Percentiles rank a stretch among this genome's conserved stretches.
Evolutionary conservation across 2,329 filamentous ascomycete genomes (phyloP).

Genomic region (Diaporthe citriasiana): DNA sequence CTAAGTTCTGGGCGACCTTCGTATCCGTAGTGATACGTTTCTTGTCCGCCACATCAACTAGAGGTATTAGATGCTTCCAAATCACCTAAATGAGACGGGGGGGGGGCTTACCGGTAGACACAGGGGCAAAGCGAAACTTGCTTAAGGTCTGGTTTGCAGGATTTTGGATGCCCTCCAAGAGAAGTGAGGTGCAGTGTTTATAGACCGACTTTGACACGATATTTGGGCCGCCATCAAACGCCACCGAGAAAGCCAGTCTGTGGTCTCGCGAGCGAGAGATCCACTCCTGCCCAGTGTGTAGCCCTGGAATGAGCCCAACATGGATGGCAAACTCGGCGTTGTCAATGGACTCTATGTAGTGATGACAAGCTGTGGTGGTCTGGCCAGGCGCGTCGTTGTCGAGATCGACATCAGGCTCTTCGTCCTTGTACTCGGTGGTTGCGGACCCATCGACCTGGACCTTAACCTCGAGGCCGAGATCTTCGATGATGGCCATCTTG

Average conservation of each 20-base stretch:
- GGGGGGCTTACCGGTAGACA: not conserved
- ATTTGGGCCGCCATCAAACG: not conserved
- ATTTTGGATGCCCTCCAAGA: not conserved
- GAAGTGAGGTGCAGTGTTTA: accelerated
- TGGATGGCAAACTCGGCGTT: slow-evolving; percentile 47
- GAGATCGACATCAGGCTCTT: slow-evolving; percentile 43
- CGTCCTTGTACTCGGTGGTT: slow-evolving; percentile 17
- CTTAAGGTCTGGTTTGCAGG: not conserved
- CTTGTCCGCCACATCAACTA: slow-evolving; percentile 32
- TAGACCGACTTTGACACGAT: accelerated
- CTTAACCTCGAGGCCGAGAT: slow-evolving; percentile 31
- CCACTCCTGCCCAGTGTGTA: not conserved
- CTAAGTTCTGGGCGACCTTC: slow-evolving; percentile 12
- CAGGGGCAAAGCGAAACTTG: slow-evolving; percentile 13
- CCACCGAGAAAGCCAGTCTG: not conserved
- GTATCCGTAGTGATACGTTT: slow-evolving; percentile 20
- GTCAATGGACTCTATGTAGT: slow-evolving; percentile 51
- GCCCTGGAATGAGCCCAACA: slow-evolving; percentile 35
- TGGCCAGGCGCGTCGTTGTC: not conserved
- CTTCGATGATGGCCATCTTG: slow-evolving; percentile 25
- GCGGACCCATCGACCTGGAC: not conserved
- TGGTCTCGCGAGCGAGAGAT: slow-evolving; percentile 38
- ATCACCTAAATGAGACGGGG: not conserved
- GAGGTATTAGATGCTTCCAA: not conserved
- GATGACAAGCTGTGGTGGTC: not conserved